Evolutionary conservation across 2,329 filamentous ascomycete genomes (phyloP), one percentile per base, ranked within the genome.

Genomic region (Penicillium occitanis): DNA sequence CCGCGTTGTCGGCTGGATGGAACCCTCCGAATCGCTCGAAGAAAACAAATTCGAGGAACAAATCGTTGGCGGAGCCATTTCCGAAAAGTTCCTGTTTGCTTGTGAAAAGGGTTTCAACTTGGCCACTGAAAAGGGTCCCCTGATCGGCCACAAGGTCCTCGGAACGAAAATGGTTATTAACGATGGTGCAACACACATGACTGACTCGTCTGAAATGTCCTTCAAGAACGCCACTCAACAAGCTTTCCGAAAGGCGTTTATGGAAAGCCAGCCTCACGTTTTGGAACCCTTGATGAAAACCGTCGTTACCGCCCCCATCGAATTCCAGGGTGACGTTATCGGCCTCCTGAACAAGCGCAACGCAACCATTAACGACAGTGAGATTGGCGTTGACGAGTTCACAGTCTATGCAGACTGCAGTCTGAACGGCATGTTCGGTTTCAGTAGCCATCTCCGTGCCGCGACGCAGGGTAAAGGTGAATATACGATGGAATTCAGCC

Each of bases 281-380:
- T 87, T 99, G 42, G 95, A 99, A 80, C 95, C 95, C 5, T 82
- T 99, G 64, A 99, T 99, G 95, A 98, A 97, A 86, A 97, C 93
- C 0, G 93, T 93, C 68, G 93, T 99, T 74, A 97, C 93, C 37
- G 93, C 95, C 0, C 95, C 95, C 57, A 92, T 91, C 74, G 95
- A 99, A 84, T 99, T 98, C 85, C 95, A 99, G 81, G 95, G 95
- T 76, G 93, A 92, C 77, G 91, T 99, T 70, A 91, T 98, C 65
- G 93, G 93, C 73, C 82, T 99, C 60, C 85, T 99, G 82, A 99
- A 98, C 84, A 99, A 99, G 88, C 89, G 95, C 70, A 95, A 93
- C 74, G 93, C 94, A 42, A 91, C 92, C 61, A 98, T 99, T 74
- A 91, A 93, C 76, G 95, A 99, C 75, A 97, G 93, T 5, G 95